Evolutionary conservation across 345 rosid genomes (phyloP).

Genomic region (Lepidium sativum): DNA sequence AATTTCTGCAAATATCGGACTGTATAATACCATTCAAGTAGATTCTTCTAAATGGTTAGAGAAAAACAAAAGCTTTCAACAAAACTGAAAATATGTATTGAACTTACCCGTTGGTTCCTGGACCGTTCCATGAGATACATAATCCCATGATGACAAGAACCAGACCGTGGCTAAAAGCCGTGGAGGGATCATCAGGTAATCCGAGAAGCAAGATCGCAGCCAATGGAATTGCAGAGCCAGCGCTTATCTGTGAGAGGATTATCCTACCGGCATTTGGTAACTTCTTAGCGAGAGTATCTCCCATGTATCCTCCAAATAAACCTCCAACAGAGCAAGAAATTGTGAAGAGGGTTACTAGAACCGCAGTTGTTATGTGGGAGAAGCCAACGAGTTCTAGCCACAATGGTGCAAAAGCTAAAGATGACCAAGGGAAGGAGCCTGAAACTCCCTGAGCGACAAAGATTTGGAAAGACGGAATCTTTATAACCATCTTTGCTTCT

Average conservation of each 20-base stretch:
- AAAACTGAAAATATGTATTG: neutral
- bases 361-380: constrained; percentile 48
- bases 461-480: constrained; percentile 54
- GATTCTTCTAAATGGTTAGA: neutral
- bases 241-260: constrained; percentile 46
- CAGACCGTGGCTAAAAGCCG: constrained; percentile 45
- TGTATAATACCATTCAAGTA: constrained; percentile 28
- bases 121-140: constrained; percentile 49
- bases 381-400: constrained; percentile 71
- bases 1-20: constrained; percentile 94
- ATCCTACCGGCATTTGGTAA: constrained; percentile 55
- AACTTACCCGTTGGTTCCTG: constrained; percentile 55
- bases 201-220: constrained; percentile 50
- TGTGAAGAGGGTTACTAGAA: constrained; percentile 33
- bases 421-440: constrained; percentile 57
- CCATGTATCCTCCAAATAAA: constrained; percentile 57
- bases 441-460: constrained; percentile 67
- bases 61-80: neutral
- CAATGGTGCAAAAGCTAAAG: constrained; percentile 54
- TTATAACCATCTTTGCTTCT: constrained; percentile 48
- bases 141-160: constrained; percentile 50
- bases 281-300: constrained; percentile 40
- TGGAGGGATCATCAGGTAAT: constrained; percentile 51
- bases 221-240: constrained; percentile 51
- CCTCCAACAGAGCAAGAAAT: constrained; percentile 35